These are phyloP conservation scores for Fusarium sp. DNA, from an alignment of 2,329 filamentous ascomycete genomes.

Conservation along the genomic window DNA sequence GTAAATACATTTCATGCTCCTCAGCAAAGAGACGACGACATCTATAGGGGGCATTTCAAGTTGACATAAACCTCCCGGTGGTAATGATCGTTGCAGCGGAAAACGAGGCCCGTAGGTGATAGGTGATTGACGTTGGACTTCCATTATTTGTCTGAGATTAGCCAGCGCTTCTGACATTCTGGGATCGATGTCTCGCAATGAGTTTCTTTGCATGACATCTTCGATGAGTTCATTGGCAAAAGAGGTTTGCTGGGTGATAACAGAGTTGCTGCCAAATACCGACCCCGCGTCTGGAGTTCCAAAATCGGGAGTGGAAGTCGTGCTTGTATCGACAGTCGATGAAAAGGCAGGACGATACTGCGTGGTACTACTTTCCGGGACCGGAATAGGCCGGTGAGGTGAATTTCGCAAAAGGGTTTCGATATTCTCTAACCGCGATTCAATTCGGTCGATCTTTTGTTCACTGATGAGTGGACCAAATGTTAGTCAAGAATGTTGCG, in stretches of 20 bases:
- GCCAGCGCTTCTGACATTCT: conserved; percentile 66
- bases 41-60: conserved; percentile 66
- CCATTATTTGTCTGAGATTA: conserved; percentile 64
- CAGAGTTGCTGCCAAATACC: conserved; percentile 60
- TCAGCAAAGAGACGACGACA: conserved; percentile 61
- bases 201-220: conserved; percentile 61
- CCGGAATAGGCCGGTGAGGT: conserved; percentile 44
- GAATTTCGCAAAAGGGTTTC: conserved; percentile 56
- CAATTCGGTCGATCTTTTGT: conserved; percentile 64
- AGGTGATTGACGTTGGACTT: conserved; percentile 59
- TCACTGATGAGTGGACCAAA: conserved; percentile 54
- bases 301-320: conserved; percentile 49
- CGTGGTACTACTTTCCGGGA: conserved; percentile 38
- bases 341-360: conserved; percentile 39
- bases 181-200: conserved; percentile 59
- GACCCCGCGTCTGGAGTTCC: conserved; percentile 57
- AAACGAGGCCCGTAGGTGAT: conserved; percentile 59
- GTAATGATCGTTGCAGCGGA: conserved; percentile 58
- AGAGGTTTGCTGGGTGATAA: conserved; percentile 61
- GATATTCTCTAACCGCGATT: conserved; percentile 58
- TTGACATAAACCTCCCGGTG: conserved; percentile 59
- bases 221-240: conserved; percentile 68
- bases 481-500: background rate
- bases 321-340: conserved; percentile 31
- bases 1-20: conserved; percentile 58